Conservation (phyloP, 176 grass and related monocot genomes). For the Oryza rufipogon region DNA sequence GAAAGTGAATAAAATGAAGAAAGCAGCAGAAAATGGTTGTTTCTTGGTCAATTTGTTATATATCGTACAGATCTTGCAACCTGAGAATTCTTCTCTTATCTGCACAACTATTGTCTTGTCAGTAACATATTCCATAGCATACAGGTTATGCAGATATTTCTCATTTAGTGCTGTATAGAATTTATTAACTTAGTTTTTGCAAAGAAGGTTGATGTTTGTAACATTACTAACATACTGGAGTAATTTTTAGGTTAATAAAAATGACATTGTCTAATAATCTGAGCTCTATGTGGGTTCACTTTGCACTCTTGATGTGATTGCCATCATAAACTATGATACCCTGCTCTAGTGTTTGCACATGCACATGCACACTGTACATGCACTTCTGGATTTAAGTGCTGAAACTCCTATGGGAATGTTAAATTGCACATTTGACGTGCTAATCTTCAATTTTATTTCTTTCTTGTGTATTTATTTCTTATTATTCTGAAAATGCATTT, state of each 20-base stretch:
- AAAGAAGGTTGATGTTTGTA: slow-evolving; percentile 3
- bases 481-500: slow-evolving; percentile 34
- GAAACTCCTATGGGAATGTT: background rate
- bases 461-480: slow-evolving; percentile 28
- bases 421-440: slow-evolving; percentile 14
- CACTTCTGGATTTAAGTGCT: slow-evolving; percentile 17
- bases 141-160: background rate
- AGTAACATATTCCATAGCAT: background rate
- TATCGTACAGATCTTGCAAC: background rate
- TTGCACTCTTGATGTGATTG: slow-evolving; percentile 8
- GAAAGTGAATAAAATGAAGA: slow-evolving; percentile 28
- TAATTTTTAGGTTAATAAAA: slow-evolving; percentile 24
- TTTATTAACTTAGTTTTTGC: background rate
- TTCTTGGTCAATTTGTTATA: slow-evolving; percentile 19
- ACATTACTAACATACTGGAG: background rate
- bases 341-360: background rate
- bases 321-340: background rate
- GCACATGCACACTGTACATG: background rate
- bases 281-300: background rate
- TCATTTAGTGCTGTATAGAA: slow-evolving; percentile 12
- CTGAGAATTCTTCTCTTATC: background rate
- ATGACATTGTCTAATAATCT: background rate
- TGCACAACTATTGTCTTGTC: background rate
- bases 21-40: background rate
- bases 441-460: slow-evolving; percentile 23